phyloP scores from a whole-genome alignment of 2,329 filamentous ascomycete species.

The Pseudocercospora ulei region DNA sequence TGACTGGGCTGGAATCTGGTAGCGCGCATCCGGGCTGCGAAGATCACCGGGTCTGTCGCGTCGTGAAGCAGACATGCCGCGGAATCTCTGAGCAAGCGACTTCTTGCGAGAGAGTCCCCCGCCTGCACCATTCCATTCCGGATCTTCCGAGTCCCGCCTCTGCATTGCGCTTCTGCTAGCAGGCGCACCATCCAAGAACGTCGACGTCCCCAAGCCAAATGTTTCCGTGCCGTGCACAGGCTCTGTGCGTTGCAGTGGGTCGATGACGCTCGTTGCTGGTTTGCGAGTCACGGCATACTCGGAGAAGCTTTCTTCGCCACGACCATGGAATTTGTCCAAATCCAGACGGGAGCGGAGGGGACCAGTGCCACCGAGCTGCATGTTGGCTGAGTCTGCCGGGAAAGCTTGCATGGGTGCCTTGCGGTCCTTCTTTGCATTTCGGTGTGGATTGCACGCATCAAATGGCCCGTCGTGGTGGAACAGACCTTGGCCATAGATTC shows the following conservation, averaged over 20 bases:
- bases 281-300: slow-evolving; percentile 56
- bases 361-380: slow-evolving; percentile 76
- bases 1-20: slow-evolving; percentile 20
- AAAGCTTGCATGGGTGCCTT: slow-evolving; percentile 94
- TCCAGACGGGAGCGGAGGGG: slow-evolving; percentile 74
- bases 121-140: slow-evolving; percentile 36
- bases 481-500: slow-evolving; percentile 88
- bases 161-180: slow-evolving; percentile 71
- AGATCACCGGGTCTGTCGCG: slow-evolving; percentile 37
- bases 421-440: slow-evolving; percentile 72
- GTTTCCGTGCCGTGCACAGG: slow-evolving; percentile 76
- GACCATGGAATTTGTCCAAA: slow-evolving; percentile 78
- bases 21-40: slow-evolving; percentile 48
- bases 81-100: slow-evolving; percentile 83
- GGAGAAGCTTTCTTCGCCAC: slow-evolving; percentile 72
- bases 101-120: slow-evolving; percentile 77
- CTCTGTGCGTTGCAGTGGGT: slow-evolving; percentile 57
- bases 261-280: slow-evolving; percentile 45
- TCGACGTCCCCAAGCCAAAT: slow-evolving; percentile 80
- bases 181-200: slow-evolving; percentile 87
- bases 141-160: slow-evolving; percentile 61
- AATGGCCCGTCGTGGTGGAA: slow-evolving; percentile 98
- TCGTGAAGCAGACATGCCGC: slow-evolving; percentile 66
- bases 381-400: slow-evolving; percentile 84
- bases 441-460: slow-evolving; percentile 88